phyloP scores from a whole-genome alignment of 306 rosid genomes.

The Pachyrhizus erosus region DNA sequence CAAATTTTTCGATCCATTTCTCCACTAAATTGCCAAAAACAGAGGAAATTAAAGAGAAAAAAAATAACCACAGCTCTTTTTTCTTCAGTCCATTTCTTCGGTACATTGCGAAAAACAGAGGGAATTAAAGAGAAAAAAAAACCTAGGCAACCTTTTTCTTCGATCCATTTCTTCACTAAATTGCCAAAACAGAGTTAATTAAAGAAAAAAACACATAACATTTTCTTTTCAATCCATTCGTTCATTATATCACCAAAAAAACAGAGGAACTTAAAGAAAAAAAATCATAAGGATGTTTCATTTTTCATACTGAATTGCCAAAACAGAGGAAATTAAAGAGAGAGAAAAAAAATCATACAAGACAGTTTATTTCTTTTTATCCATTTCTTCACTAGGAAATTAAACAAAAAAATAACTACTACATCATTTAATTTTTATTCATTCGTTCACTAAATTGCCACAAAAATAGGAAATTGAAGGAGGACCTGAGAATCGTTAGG shows the following conservation, averaged over 20 bases:
- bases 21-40: background rate
- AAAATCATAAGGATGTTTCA: too few species aligned
- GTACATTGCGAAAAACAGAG: background rate
- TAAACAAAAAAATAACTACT: background rate
- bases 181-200: background rate
- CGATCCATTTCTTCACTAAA: conserved; percentile 19
- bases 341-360: background rate
- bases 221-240: background rate
- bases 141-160: background rate
- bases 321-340: background rate
- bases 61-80: background rate
- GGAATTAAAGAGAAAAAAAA: background rate
- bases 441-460: background rate
- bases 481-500: conserved; percentile 87
- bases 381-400: background rate
- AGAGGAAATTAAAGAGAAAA: background rate
- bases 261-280: background rate
- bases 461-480: background rate
- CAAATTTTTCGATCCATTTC: too few species aligned
- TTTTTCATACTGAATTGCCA: background rate
- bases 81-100: background rate
- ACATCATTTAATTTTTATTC: background rate
- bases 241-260: background rate
- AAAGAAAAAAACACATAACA: background rate
- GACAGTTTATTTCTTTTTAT: background rate